Evolutionary conservation across 1,139 yeast genomes (phyloP), one percentile per base, ranked within the genome.

Genomic region (Pichia sp.): DNA sequence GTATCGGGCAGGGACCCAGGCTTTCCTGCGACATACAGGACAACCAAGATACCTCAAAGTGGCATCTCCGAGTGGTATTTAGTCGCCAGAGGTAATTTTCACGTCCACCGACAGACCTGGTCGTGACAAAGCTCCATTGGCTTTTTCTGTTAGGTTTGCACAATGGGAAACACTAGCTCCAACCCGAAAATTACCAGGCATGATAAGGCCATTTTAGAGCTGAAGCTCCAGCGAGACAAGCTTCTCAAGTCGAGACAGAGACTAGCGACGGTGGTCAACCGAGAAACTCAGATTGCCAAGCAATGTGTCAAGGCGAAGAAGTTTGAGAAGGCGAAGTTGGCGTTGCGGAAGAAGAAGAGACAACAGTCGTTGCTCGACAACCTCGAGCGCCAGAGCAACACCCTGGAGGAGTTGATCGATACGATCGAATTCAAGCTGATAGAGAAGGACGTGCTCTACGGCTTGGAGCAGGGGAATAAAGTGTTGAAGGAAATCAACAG

Each of bases 341-440:
- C 93, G 38, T 72, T 93, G 57, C 77, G 88, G 63, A 81, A 87
- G 66, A 83, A 87, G 62, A 90, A 90, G 65, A 92, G 89, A 66
- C 98, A 93, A 67, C 83, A 86, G 62, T 77, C 81, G 38, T 73
- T 87, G 13, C 73, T 92, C 4, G 71, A 72, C 38, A 86, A 84
- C 64, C 87, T 96, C 0, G 87, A 85, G 54, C 82, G 79, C 44
- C 98, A 93, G 69, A 73, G 90, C 36, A 86, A 83, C 55, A 87
- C 88, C 50, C 71, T 93, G 44, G 97, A 92, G 66, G 76, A 77
- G 53, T 75, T 88, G 66, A 82, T 86, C 5, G 80, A 83, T 26
- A 84, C 87, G 36, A 87, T 93, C 45, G 98, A 93, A 71, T 90
- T 88, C 72, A 93, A 95, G 63, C 72, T 88, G 58, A 85, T 93